Base-by-base conservation (phyloP, 441 rosid species). In the Adansonia gregorii region DNA sequence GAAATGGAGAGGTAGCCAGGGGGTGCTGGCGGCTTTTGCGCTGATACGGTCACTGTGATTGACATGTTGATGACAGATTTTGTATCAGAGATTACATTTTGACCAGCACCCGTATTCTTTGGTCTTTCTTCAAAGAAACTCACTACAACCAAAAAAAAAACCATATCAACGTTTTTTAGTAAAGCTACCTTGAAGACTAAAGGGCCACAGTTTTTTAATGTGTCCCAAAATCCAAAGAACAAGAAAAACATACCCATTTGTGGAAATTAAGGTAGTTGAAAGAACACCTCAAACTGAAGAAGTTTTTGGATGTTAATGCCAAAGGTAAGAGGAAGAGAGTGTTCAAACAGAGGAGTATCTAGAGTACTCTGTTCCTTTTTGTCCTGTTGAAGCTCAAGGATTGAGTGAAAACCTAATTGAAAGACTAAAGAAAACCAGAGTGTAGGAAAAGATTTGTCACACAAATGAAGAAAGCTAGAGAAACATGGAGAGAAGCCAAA, bases 1-100 rank as follows among this genome's bases (percentile, higher is more conserved):
- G 92, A 90, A 10, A 91, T 69, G 76, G 90, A 82, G 83, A 89
- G 72, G 83, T 49, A 82, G 6, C 91, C 86, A n/a, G 93, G 94
- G 0, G 83, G 86, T n/a, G 88, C 86, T 51, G 97, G 99, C 2
- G 98, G 94, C 79, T 87, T 94, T 81, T 91, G 96, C 0, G 80
- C 77, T 3, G 93, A 24, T 1, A 79, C 89, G 8, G 81, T 78
- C 72, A 80, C 80, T 1, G 87, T 58, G 73, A 84, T 54, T 67
- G 85, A 61, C 81, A 85, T 48, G 82, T 85, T 81, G 79, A 90
- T 75, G 43, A 87, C 84, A 1, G 92, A 80, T 27, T 77, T 87
- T 4, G 85, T 68, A 35, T 90, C 94, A 39, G 89, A 35, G 68
- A 88, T 84, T 60, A 86, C 95, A 92, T 94, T 94, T 78, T 91